Evolutionary conservation across 495 filamentous ascomycete genomes (phyloP).

Genomic region (Jackrogersella multiformis): DNA sequence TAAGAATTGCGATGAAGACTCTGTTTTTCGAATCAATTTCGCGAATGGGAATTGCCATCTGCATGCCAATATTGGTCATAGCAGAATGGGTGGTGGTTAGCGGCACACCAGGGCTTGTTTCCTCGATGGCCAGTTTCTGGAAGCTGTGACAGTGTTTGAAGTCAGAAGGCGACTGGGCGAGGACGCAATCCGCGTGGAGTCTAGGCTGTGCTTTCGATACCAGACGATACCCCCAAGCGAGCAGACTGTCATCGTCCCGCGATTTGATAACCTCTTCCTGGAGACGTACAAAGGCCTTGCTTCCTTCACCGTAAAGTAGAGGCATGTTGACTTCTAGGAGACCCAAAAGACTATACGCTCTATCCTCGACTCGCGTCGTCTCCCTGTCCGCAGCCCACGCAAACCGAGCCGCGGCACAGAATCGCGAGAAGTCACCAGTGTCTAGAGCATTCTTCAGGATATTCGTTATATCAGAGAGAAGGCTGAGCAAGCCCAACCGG

Average conservation of each 20-base stretch:
- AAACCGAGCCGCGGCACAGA: conserved; percentile 18
- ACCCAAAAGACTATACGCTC: conserved; percentile 44
- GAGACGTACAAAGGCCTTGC: conserved; percentile 39
- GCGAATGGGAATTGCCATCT: conserved; percentile 17
- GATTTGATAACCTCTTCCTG: conserved; percentile 44
- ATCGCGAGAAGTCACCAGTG: conserved; percentile 14
- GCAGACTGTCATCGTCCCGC: conserved; percentile 33
- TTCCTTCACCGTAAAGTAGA: conserved; percentile 43
- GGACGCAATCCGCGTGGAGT: conserved; percentile 3
- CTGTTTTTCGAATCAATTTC: conserved; percentile 10
- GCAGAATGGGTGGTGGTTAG: conserved; percentile 18
- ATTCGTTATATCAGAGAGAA: conserved; percentile 24
- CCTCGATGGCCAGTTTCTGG: conserved; percentile 2
- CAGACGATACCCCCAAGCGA: conserved; percentile 31
- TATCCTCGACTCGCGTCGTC: conserved; percentile 44
- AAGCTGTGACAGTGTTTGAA: conserved; percentile 27
- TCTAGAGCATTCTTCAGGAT: conserved; percentile 17
- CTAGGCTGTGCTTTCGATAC: background rate
- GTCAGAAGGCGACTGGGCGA: conserved; percentile 17
- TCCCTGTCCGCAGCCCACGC: conserved; percentile 20
- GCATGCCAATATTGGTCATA: conserved; percentile 27
- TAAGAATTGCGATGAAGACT: conserved; percentile 13
- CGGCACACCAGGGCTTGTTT: conserved; percentile 18
- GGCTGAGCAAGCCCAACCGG: conserved; percentile 1
- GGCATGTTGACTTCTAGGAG: conserved; percentile 46